A percentile compares a stretch with the other conserved stretches of the same genome.
Conservation (phyloP, 768 basidiomycete genomes). For the Pulveroboletus sp. region DNA sequence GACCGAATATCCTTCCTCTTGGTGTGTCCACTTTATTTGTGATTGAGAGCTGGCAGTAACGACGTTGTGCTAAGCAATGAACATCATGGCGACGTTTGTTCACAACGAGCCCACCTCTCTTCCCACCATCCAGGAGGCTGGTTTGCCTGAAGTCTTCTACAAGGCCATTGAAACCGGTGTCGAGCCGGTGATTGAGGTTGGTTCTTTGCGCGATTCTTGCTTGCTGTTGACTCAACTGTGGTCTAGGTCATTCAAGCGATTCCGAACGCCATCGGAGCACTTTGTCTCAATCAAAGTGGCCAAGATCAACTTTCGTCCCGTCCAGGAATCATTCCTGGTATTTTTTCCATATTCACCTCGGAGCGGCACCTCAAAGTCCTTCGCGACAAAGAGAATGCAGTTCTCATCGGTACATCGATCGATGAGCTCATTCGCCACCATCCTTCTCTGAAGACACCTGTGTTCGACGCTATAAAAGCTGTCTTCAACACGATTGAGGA, state of each 20-base stretch:
- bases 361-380: constrained; percentile 78
- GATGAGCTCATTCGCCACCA: constrained; percentile 98
- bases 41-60: constrained; percentile 7
- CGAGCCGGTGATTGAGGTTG: constrained; percentile 84
- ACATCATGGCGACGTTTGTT: constrained; percentile 93
- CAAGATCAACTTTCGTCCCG: constrained; percentile 74
- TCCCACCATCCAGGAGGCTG: constrained; percentile 86
- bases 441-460: constrained; percentile 73
- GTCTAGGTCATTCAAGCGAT: constrained; percentile 83
- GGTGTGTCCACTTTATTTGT: constrained; percentile 44
- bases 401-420: constrained; percentile 81
- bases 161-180: constrained; percentile 77
- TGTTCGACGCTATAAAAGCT: constrained; percentile 73
- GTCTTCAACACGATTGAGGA: constrained; percentile 73
- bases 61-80: constrained; percentile 52
- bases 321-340: constrained; percentile 76
- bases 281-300: constrained; percentile 91
- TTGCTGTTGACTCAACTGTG: constrained; percentile 1
- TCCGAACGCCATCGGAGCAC: constrained; percentile 91
- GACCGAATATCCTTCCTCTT: constrained; percentile 78
- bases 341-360: constrained; percentile 84
- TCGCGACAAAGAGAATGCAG: constrained; percentile 90
- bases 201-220: constrained; percentile 2
- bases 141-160: constrained; percentile 87
- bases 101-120: constrained; percentile 98